A percentile compares a stretch with the other conserved stretches of the same genome.
Evolutionary conservation across 306 rosid genomes (phyloP).

Genomic region (Cicer yamashitae): DNA sequence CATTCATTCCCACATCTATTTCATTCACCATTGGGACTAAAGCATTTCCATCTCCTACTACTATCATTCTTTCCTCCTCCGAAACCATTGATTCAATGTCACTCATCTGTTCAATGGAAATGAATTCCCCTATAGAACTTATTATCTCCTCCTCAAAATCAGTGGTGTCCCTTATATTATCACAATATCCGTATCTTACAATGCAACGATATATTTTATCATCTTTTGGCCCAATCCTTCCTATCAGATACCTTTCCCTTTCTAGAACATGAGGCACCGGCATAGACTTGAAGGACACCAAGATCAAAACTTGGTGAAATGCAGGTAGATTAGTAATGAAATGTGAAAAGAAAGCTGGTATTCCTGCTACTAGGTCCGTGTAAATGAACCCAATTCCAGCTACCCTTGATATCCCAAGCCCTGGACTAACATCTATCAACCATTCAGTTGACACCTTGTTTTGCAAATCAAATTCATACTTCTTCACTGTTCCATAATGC

Average conservation of each 20-base stretch:
- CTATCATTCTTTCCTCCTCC: constrained; percentile 62
- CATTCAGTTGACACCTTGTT: constrained; percentile 83
- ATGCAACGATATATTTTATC: constrained; percentile 76
- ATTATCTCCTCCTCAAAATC: constrained; percentile 85
- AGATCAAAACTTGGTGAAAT: constrained; percentile 76
- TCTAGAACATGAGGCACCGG: constrained; percentile 67
- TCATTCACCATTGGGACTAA: constrained; percentile 57
- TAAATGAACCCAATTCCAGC: constrained; percentile 84
- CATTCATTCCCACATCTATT: constrained; percentile 41
- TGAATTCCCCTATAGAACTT: constrained; percentile 74
- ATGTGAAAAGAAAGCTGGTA: constrained; percentile 90
- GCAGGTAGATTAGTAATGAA: constrained; percentile 85
- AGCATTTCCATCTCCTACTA: constrained; percentile 72
- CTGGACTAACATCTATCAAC: constrained; percentile 66
- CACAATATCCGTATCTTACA: constrained; percentile 77
- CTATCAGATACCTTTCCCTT: constrained; percentile 71
- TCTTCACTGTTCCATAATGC: constrained; percentile 86
- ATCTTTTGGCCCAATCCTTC: constrained; percentile 69
- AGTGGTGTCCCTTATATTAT: constrained; percentile 61
- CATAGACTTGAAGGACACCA: constrained; percentile 79
- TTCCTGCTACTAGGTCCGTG: constrained; percentile 73
- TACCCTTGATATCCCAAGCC: constrained; percentile 76
- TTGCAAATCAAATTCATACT: constrained; percentile 72
- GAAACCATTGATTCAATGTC: constrained; percentile 59
- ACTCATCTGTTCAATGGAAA: constrained; percentile 57